A percentile compares a stretch with the other conserved stretches of the same genome.
Evolutionary conservation across 2,329 filamentous ascomycete genomes (phyloP).

Genomic region (Colletotrichum endophyticum): DNA sequence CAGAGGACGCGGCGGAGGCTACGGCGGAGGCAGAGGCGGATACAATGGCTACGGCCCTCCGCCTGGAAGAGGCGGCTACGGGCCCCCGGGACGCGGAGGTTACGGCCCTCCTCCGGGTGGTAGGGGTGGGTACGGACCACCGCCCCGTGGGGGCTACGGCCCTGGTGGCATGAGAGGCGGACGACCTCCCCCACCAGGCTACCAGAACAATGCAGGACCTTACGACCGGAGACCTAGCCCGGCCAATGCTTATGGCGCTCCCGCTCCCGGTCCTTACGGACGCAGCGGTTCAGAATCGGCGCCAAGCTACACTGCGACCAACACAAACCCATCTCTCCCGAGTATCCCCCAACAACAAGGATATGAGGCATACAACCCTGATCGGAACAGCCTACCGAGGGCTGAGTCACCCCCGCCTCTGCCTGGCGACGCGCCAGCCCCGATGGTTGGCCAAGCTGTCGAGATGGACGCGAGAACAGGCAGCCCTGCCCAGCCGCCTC

Average conservation of each 20-base stretch:
- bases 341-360: slow-evolving; percentile 32
- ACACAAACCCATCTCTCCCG: slow-evolving; percentile 40
- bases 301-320: slow-evolving; percentile 38
- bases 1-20: slow-evolving; percentile 45
- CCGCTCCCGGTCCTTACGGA: slow-evolving; percentile 35
- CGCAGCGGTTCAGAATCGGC: slow-evolving; percentile 38
- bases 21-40: slow-evolving; percentile 47
- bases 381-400: slow-evolving; percentile 54
- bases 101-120: slow-evolving; percentile 39
- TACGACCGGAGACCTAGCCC: slow-evolving; percentile 44
- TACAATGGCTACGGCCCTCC: slow-evolving; percentile 30
- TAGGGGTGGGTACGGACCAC: slow-evolving; percentile 52
- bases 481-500: slow-evolving; percentile 48
- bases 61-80: slow-evolving; percentile 50
- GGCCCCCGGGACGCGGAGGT: slow-evolving; percentile 37
- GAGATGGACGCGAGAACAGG: slow-evolving; percentile 81
- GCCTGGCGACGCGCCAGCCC: slow-evolving; percentile 45
- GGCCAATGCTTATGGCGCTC: slow-evolving; percentile 36
- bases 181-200: slow-evolving; percentile 48
- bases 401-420: slow-evolving; percentile 70
- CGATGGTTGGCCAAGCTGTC: slow-evolving; percentile 67
- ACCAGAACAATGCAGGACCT: slow-evolving; percentile 37
- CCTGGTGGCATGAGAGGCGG: slow-evolving; percentile 39
- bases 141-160: slow-evolving; percentile 37
- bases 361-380: slow-evolving; percentile 50